phyloP scores from a whole-genome alignment of 148 eudicot species.

The Rhododendron ovatum region DNA sequence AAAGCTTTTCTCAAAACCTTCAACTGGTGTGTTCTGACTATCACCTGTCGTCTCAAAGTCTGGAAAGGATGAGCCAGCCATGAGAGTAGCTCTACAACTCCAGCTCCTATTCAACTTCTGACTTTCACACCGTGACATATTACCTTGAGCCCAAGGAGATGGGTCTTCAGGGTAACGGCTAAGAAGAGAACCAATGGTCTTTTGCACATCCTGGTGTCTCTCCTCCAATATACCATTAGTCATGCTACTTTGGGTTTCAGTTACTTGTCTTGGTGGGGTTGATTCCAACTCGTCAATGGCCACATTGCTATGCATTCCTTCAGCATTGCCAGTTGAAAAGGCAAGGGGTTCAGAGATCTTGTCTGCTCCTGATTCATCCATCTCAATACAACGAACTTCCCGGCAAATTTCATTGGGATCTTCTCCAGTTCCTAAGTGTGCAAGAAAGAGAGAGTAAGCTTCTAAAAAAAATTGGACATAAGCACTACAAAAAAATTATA shows the following conservation, averaged over 20 bases:
- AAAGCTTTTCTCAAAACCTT: slow-evolving; percentile 50
- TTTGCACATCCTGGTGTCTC: slow-evolving; percentile 51
- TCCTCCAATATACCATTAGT: slow-evolving; percentile 42
- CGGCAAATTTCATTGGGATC: slow-evolving; percentile 60
- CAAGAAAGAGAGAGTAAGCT: neutral
- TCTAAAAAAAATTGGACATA: neutral
- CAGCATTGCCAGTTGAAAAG: slow-evolving; percentile 27
- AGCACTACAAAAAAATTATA: neutral
- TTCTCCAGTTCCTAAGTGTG: slow-evolving; percentile 22
- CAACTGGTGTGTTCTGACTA: slow-evolving; percentile 68
- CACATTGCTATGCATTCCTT: slow-evolving; percentile 27
- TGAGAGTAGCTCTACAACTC: slow-evolving; percentile 39
- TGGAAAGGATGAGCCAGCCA: slow-evolving; percentile 37
- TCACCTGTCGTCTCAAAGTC: slow-evolving; percentile 31
- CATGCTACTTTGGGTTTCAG: slow-evolving; percentile 33
- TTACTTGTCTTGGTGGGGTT: slow-evolving; percentile 25
- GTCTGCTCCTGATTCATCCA: slow-evolving; percentile 36
- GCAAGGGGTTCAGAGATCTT: slow-evolving; percentile 22
- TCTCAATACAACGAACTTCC: slow-evolving; percentile 79
- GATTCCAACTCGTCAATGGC: slow-evolving; percentile 20
- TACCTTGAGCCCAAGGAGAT: slow-evolving; percentile 29
- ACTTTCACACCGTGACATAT: slow-evolving; percentile 39
- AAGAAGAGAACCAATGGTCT: slow-evolving; percentile 49
- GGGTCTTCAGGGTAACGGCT: slow-evolving; percentile 37
- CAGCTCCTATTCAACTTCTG: slow-evolving; percentile 38